A percentile compares a stretch with the other conserved stretches of the same genome.
Evolutionary conservation across 208 protist genomes (phyloP).

Genomic region (Trypanosoma caninum): DNA sequence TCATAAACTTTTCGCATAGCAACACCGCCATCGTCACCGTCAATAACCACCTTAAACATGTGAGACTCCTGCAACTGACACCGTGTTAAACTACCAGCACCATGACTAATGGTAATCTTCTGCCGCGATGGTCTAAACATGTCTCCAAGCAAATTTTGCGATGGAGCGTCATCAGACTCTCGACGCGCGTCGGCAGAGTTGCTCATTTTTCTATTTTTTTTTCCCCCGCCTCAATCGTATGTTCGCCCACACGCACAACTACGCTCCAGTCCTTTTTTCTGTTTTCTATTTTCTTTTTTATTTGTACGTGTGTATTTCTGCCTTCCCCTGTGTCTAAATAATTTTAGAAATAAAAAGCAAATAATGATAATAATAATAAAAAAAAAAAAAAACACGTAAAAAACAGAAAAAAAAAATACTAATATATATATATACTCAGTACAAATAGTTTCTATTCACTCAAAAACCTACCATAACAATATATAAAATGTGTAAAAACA

Average conservation of each 20-base stretch:
- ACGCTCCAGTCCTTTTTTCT: too few relatives aligned
- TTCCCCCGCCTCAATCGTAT: too few relatives aligned
- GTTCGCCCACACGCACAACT: too few relatives aligned
- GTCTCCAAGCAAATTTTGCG: neutral
- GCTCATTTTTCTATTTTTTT: slow-evolving; percentile 15
- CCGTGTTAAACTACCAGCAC: slow-evolving; percentile 10
- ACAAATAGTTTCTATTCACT: too few relatives aligned
- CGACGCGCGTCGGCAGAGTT: neutral
- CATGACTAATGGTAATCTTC: slow-evolving; percentile 17
- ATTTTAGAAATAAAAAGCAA: neutral
- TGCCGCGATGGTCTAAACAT: neutral
- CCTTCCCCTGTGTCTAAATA: neutral
- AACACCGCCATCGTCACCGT: slow-evolving; percentile 88
- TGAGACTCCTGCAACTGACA: slow-evolving; percentile 51
- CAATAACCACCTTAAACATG: slow-evolving; percentile 88
- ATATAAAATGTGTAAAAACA: too few relatives aligned
- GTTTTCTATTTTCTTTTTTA: too few relatives aligned
- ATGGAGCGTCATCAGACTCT: neutral
- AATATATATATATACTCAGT: neutral
- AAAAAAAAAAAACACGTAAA: neutral
- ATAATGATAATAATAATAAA: slow-evolving; percentile 4
- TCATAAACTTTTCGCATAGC: slow-evolving; percentile 83
- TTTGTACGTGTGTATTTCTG: neutral
- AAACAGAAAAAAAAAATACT: neutral
- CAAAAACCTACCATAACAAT: too few relatives aligned